Percentiles rank a stretch among this genome's conserved stretches.
Evolutionary conservation across 2,329 filamentous ascomycete genomes (phyloP).

Genomic region (Gaeumannomyces sp.): DNA sequence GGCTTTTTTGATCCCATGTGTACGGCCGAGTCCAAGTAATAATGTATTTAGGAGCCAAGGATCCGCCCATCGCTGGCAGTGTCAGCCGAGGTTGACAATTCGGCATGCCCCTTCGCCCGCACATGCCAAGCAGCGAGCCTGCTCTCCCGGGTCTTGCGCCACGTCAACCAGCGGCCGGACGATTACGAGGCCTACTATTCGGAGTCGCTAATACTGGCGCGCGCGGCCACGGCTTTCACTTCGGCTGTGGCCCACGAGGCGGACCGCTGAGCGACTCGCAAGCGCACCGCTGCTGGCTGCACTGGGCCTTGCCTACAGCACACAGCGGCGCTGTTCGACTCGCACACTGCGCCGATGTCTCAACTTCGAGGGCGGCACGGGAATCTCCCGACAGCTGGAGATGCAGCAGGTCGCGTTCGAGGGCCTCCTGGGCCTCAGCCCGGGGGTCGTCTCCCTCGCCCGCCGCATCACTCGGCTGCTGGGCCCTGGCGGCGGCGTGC

Average conservation of each 20-base stretch:
- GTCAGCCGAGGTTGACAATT: constrained; percentile 8
- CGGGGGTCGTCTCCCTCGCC: constrained; percentile 9
- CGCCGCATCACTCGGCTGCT: neutral
- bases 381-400: constrained; percentile 12
- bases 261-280: constrained; percentile 3
- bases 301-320: constrained; percentile 12
- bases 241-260: constrained; percentile 11
- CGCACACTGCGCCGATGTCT: constrained; percentile 13
- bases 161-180: constrained; percentile 11
- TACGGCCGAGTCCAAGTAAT: too few species aligned
- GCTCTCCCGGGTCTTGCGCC: constrained; percentile 14
- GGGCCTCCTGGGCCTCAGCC: constrained; percentile 10
- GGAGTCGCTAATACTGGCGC: constrained; percentile 13
- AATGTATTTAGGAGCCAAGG: constrained; percentile 10
- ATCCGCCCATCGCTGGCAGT: constrained; percentile 14
- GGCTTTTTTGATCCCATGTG: too few species aligned
- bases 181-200: constrained; percentile 12
- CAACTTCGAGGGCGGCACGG: constrained; percentile 10
- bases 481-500: constrained; percentile 9
- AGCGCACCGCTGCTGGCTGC: constrained; percentile 8
- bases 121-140: constrained; percentile 16
- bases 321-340: constrained; percentile 14
- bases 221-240: constrained; percentile 9
- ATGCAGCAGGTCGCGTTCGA: constrained; percentile 13
- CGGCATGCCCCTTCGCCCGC: constrained; percentile 14